Conservation (phyloP, 208 protist genomes). For the Wallacemonas collosoma region DNA sequence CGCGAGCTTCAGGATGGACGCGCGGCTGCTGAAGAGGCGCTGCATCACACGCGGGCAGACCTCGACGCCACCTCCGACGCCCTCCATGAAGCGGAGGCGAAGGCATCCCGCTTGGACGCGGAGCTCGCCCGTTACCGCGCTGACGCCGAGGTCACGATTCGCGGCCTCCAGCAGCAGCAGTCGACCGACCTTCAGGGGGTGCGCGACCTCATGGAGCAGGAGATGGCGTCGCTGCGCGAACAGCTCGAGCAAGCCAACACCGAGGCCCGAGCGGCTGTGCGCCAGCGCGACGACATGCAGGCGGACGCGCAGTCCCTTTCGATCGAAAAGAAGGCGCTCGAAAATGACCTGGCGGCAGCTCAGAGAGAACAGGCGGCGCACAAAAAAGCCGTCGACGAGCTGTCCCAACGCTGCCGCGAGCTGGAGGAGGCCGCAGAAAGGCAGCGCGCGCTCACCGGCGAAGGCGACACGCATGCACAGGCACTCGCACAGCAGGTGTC, state of each 20-base stretch:
- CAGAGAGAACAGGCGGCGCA: constrained; percentile 28
- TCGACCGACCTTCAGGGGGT: constrained; percentile 39
- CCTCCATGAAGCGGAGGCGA: constrained; percentile 22
- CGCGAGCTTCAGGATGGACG: constrained; percentile 39
- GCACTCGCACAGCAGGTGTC: constrained; percentile 28
- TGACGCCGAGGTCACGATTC: constrained; percentile 21
- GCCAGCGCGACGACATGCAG: constrained; percentile 43
- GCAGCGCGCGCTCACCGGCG: constrained; percentile 22
- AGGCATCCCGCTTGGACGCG: not conserved
- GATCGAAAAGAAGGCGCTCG: constrained; percentile 28
- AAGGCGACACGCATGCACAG: constrained; percentile 29
- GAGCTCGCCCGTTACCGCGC: constrained; percentile 14
- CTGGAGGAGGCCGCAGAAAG: constrained; percentile 36
- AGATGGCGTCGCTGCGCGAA: constrained; percentile 34
- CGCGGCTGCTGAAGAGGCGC: constrained; percentile 23
- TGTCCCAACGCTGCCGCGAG: constrained; percentile 28
- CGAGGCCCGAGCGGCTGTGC: constrained; percentile 29
- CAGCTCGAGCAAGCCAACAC: constrained; percentile 45
- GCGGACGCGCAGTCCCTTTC: constrained; percentile 33
- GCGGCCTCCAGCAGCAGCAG: constrained; percentile 26
- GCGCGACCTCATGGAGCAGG: constrained; percentile 46
- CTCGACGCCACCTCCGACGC: constrained; percentile 2
- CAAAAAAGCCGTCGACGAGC: constrained; percentile 30
- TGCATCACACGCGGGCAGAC: constrained; percentile 16
- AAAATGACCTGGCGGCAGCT: constrained; percentile 32